These are phyloP conservation scores for Aspergillus cristatus DNA, from an alignment of 495 filamentous ascomycete genomes.

Conservation along the genomic window DNA sequence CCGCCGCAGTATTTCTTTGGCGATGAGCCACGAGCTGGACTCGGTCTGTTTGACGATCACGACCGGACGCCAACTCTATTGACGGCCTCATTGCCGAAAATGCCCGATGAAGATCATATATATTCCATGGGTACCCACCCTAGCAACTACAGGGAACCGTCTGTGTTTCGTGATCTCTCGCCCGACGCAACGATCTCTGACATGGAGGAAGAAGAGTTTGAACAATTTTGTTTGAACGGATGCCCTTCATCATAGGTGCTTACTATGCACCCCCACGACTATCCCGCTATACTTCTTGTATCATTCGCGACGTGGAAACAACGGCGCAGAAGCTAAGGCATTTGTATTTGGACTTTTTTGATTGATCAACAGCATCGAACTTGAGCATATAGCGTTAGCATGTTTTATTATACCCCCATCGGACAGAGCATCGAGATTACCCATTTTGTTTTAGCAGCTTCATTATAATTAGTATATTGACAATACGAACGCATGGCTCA, in stretches of 20 bases:
- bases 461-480: no score
- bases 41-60: slow-evolving; percentile 19
- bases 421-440: no score
- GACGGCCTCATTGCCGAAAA: slow-evolving; percentile 16
- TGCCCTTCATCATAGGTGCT: no score
- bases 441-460: no score
- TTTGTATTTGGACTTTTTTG: no score
- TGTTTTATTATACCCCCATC: no score
- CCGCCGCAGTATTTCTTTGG: slow-evolving; percentile 25
- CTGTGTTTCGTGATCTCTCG: slow-evolving; percentile 10
- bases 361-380: no score
- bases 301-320: neutral
- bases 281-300: no score
- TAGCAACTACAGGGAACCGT: slow-evolving; percentile 6
- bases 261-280: no score
- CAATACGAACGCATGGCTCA: no score
- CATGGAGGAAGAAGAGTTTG: slow-evolving; percentile 20
- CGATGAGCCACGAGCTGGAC: slow-evolving; percentile 21
- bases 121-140: slow-evolving; percentile 7
- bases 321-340: no score
- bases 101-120: slow-evolving; percentile 10
- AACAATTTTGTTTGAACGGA: slow-evolving; percentile 23
- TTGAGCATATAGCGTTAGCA: no score
- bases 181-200: slow-evolving; percentile 29
- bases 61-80: slow-evolving; percentile 32